Percentiles rank a stretch among this genome's conserved stretches.
Conservation (phyloP, 768 basidiomycete species). For the Trametopsis cervina region DNA sequence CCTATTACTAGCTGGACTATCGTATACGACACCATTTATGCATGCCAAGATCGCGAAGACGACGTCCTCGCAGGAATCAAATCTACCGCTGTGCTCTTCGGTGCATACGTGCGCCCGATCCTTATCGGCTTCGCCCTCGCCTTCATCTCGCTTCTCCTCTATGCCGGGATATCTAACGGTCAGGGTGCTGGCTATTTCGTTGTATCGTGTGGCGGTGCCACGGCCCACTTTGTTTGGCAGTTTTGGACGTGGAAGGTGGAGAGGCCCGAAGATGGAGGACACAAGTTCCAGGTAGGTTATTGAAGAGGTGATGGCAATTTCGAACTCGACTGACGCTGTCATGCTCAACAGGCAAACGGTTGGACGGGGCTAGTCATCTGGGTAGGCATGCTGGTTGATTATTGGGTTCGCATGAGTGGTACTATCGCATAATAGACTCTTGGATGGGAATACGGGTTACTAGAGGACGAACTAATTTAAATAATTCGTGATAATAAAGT, state of each 20-base stretch:
- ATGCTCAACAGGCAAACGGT: slow-evolving; percentile 14
- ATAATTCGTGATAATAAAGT: too few species aligned
- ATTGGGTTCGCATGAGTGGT: slow-evolving; percentile 8
- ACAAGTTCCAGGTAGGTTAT: slow-evolving; percentile 26
- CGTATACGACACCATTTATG: slow-evolving; percentile 64
- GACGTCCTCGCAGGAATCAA: slow-evolving; percentile 67
- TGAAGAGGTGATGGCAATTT: not conserved
- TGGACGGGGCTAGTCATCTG: slow-evolving; percentile 11
- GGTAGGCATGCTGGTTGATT: slow-evolving; percentile 11
- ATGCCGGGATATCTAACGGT: slow-evolving; percentile 44
- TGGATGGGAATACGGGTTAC: too few species aligned
- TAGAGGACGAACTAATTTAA: too few species aligned
- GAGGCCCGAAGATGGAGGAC: slow-evolving; percentile 39
- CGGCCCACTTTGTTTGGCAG: slow-evolving; percentile 41
- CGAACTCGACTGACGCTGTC: not conserved
- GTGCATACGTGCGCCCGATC: slow-evolving; percentile 48
- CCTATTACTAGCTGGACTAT: slow-evolving; percentile 31
- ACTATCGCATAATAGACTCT: too few species aligned
- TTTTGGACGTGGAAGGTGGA: slow-evolving; percentile 36
- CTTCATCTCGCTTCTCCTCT: slow-evolving; percentile 46
- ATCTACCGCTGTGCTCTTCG: slow-evolving; percentile 72
- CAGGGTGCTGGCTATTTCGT: slow-evolving; percentile 44
- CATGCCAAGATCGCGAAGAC: slow-evolving; percentile 72
- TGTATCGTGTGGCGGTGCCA: slow-evolving; percentile 39
- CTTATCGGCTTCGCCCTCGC: slow-evolving; percentile 42